Evolutionary conservation across 768 basidiomycete species (phyloP), one percentile per base, ranked within the genome.

Genomic region (Amanita pseudoporphyria): DNA sequence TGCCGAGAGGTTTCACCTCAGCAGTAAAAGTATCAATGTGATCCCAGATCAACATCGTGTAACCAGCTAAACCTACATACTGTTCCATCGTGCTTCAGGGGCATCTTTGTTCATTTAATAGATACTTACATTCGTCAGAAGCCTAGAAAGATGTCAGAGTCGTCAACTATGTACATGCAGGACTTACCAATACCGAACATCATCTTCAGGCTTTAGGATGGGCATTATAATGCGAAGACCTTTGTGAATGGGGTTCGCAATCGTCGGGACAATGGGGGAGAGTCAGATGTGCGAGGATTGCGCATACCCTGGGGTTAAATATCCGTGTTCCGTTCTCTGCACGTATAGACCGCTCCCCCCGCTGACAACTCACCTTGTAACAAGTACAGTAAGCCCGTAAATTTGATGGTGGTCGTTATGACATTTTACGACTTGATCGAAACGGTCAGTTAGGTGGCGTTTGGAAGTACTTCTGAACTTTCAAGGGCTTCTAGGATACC

Each of bases 11-110:
- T 50, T 53, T 46, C 24, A 70, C 71, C 61, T 78, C 76, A 26
- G 73, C 71, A 2, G 58, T 54, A 36, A 80, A 73, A 0, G 78
- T 77, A 51, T 78, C 67, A 22, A 78, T 54, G 52, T 80, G 78
- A 53, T 80, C 78, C 73, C 75, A 81, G 13, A 81, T 51, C 10
- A 82, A 64, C 12, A 75, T 57, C 1, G 71, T 70, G 56, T 76
- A 76, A 53, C 74, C 71, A 9, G 69, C 69, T 30, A 81, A 62
- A 9, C 74, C 79, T 30, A 81, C 67, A 47, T 67, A 73, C 78
- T 82, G 51, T 24, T 18, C n/a, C 22, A 12, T 9, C 24, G 16
- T 30, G 30, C 19, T 32, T 9, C 21, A 43, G 40, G 16, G 16
- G 9, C 10, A 28, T 6, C 19, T 21, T 22, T 35, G 6, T 21